Base-by-base conservation (phyloP, 257 asterid species). In the Nicotiana attenuata region DNA sequence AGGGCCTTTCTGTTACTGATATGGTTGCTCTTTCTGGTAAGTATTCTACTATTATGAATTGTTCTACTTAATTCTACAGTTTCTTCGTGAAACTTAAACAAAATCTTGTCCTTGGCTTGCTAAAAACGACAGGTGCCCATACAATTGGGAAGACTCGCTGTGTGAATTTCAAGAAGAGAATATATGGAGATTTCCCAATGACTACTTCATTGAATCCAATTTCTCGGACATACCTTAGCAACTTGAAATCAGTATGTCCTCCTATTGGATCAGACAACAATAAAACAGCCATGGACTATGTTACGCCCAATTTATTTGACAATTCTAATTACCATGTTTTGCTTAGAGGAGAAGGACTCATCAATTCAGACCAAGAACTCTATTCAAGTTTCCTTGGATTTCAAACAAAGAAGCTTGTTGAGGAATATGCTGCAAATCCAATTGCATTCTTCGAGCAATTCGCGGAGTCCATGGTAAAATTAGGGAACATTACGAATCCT, bases 61-160 rank as follows among this genome's bases (percentile, higher is more conserved):
- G 17, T 55, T 16, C 20, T 15, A 17, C 22, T 15, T 15, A n/a
- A n/a, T n/a, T 28, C n/a, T 16, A 55, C 17, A 16, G 9, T 55
- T 55, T 17, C 61, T 55, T 56, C 5, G 6, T 4, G 22, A 56
- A 56, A 56, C 7, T 3, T 15, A 56, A 3, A 56, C 3, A 17
- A 56, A 2, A 17, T 56, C 22, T 56, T 56, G 61, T 56, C 17
- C 16, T 53, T 53, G 19, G 60, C 60, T 53, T 15, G 20, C n/a
- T 28, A 66, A 15, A 66, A 14, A 29, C 77, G 41, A 81, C 83
- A 94, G 97, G 98, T 87, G 94, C 94, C 17, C 97, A 94, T 76
- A 94, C 97, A 17, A 92, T 94, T 75, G 98, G 98, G 73, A 93
- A 81, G 98, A 97, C 97, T 2, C 83, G 97, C 4, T 94, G 97